phyloP scores from a whole-genome alignment of 2,329 filamentous ascomycete genomes.

The Akanthomyces muscarius region DNA sequence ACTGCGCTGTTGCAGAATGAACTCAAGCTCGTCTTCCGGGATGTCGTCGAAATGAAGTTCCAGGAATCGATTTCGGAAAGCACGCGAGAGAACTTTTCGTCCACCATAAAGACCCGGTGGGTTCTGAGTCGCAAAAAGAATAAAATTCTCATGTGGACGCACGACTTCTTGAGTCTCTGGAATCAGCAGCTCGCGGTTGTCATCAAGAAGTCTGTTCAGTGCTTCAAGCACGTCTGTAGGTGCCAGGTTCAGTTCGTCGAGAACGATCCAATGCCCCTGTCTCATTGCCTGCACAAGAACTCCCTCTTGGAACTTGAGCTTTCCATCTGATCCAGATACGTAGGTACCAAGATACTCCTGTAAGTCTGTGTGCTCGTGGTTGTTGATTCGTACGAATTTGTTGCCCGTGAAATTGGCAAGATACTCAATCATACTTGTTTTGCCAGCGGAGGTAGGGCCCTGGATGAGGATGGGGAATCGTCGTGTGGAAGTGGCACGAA shows the following conservation, averaged over 20 bases:
- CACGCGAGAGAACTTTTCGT: constrained; percentile 85
- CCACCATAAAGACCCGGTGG: constrained; percentile 93
- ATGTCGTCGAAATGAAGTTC: constrained; percentile 99
- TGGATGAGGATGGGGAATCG: constrained; percentile 93
- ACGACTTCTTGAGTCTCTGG: constrained; percentile 95
- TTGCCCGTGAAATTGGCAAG: constrained; percentile 95
- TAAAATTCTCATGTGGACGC: constrained; percentile 88
- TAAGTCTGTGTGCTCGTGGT: constrained; percentile 96
- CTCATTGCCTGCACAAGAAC: constrained; percentile 88
- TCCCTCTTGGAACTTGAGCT: constrained; percentile 87
- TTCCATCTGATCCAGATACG: constrained; percentile 78
- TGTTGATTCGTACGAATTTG: constrained; percentile 97
- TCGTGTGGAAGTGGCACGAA: constrained; percentile 86
- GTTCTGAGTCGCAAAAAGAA: constrained; percentile 97
- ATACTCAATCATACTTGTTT: constrained; percentile 99
- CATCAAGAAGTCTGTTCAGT: constrained; percentile 88
- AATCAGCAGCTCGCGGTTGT: constrained; percentile 92
- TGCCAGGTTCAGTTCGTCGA: constrained; percentile 95
- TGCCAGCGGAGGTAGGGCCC: constrained; percentile 93
- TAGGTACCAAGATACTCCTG: constrained; percentile 98
- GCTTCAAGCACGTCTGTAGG: constrained; percentile 97
- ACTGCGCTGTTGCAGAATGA: constrained; percentile 83
- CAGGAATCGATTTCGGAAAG: constrained; percentile 94
- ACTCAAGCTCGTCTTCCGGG: constrained; percentile 87
- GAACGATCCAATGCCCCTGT: constrained; percentile 94